These are phyloP conservation scores for Hamamelis virginiana DNA, from an alignment of 164 flowering plant genomes.

Conservation along the genomic window DNA sequence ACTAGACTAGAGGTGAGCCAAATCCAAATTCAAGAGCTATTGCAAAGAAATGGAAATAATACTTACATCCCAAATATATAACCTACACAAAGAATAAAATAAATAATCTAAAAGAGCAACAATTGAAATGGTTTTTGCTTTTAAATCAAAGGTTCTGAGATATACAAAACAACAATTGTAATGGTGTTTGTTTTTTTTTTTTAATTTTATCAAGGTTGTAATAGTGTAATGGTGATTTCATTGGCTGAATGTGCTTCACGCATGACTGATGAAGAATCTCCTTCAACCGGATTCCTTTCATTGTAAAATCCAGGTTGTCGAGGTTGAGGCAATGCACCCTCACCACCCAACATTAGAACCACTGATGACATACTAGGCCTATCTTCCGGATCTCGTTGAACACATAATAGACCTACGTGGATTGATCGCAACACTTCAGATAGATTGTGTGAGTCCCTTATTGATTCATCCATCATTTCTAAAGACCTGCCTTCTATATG, in stretches of 20 bases:
- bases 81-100: too few species aligned
- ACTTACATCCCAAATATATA: too few species aligned
- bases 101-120: too few species aligned
- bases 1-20: too few species aligned
- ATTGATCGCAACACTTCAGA: conserved; percentile 15
- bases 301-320: conserved; percentile 28
- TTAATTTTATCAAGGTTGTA: conserved; percentile 13
- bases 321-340: conserved; percentile 23
- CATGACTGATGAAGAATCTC: conserved; percentile 12
- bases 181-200: too few species aligned
- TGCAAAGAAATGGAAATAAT: too few species aligned
- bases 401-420: conserved; percentile 34
- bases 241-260: neutral
- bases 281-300: conserved; percentile 3
- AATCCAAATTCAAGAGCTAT: too few species aligned
- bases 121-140: too few species aligned
- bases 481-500: conserved; percentile 19
- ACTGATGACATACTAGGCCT: conserved; percentile 32
- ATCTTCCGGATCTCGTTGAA: conserved; percentile 26
- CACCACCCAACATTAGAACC: conserved; percentile 31
- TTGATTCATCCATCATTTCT: conserved; percentile 12
- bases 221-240: conserved; percentile 8
- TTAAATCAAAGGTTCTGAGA: too few species aligned
- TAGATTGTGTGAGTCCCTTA: neutral
- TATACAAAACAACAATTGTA: too few species aligned